Percentiles rank a stretch among this genome's conserved stretches.
Conservation (phyloP, 169 alveolate species). For the Plasmodium gonderi region DNA sequence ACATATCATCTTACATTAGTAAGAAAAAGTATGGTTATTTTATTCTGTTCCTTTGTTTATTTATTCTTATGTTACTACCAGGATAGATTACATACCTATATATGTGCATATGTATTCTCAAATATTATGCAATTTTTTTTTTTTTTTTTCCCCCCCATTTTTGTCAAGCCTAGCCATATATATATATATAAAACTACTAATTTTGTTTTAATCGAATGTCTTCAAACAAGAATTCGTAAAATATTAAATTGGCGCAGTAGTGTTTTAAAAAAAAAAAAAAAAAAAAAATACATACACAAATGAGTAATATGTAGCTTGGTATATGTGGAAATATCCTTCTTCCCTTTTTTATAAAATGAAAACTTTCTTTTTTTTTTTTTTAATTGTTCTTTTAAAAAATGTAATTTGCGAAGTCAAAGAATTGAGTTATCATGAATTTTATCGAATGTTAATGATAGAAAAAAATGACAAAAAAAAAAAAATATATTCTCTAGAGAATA, state of each 20-base stretch:
- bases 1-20: not conserved
- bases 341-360: conserved; percentile 32
- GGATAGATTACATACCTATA: not conserved
- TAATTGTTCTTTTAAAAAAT: conserved; percentile 22
- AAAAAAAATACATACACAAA: not conserved
- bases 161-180: not conserved
- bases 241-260: not conserved
- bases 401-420: conserved; percentile 47
- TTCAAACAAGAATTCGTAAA: not conserved
- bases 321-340: not conserved
- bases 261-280: not conserved
- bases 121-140: no score
- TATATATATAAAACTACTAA: not conserved
- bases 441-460: conserved; percentile 45
- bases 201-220: not conserved
- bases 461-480: conserved; percentile 52
- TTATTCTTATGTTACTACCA: not conserved
- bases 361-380: conserved; percentile 13
- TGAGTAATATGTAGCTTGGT: not conserved
- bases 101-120: not conserved
- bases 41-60: not conserved
- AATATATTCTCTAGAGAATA: conserved; percentile 29
- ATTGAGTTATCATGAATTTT: conserved; percentile 51
- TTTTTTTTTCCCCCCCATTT: not conserved
- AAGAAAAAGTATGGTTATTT: not conserved